Base-by-base conservation (phyloP, 495 filamentous ascomycete genomes). In the Jackrogersella minutella region DNA sequence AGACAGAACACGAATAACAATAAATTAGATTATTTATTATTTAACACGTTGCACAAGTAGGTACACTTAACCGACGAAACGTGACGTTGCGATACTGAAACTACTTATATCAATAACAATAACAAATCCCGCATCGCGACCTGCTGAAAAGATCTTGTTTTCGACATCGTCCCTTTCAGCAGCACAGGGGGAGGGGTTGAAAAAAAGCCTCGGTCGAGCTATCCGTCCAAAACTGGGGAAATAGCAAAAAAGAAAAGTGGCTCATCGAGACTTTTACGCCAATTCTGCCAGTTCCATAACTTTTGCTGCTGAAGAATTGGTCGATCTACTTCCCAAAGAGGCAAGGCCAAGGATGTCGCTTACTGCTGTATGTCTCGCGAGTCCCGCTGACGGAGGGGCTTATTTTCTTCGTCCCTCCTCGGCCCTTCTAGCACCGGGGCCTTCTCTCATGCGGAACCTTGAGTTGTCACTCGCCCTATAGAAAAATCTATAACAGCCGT, bases 351-450 rank as follows among this genome's bases (percentile, higher is more conserved):
- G 59, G 14, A 24, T 64, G 66, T 64, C 56, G 66, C 66, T 64
- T 69, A 69, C 49, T 41, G 59, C 54, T 49, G 19, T 44, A 62
- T 69, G 61, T 69, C 61, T 69, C 61, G 66, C 60, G 24, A 36
- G 14, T 40, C 49, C 66, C 66, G 66, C 60, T 51, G 41, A 36
- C 30, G 58, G 14, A 57, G 52, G n/a, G 14, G 57, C 33, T 55
- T 30, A 51, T 58, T 36, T n/a, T 22, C 41, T 58, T 40, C 5
- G 22, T 24, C 30, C 24, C 41, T 33, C 16, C 64, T 67, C 57
- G 64, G 64, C 47, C 43, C 41, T 62, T 43, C 51, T 39, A 34
- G 8, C 24, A 44, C 43, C 34, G 53, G 7, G 33, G 34, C 8
- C 11, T 3, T 51, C 40, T 36, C 39, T 50, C 30, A 44, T 51